These are phyloP conservation scores for Raddia distichophylla DNA, from an alignment of 176 grass and related monocot species.

Conservation along the genomic window DNA sequence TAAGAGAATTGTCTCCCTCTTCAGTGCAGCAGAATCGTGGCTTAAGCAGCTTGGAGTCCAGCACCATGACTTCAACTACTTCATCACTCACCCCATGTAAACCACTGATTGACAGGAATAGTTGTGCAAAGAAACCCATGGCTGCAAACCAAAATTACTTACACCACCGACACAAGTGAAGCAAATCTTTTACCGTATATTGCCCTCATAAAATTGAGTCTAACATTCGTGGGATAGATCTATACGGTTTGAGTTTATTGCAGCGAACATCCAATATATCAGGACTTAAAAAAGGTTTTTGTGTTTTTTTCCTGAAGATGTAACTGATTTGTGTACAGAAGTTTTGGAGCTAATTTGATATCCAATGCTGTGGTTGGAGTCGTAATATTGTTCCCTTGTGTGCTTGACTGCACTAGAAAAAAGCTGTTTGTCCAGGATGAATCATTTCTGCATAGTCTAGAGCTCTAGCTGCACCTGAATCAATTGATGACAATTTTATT, in stretches of 20 bases:
- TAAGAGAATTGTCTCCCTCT: conserved; percentile 56
- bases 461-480: conserved; percentile 31
- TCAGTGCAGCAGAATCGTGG: conserved; percentile 69
- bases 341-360: conserved; percentile 64
- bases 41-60: conserved; percentile 74
- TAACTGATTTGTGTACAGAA: conserved; percentile 57
- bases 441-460: neutral
- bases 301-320: conserved; percentile 51
- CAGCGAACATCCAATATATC: conserved; percentile 44
- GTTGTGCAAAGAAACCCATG: conserved; percentile 34
- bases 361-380: conserved; percentile 34
- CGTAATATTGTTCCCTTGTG: conserved; percentile 41
- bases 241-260: conserved; percentile 44
- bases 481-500: conserved; percentile 18
- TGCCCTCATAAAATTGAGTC: conserved; percentile 30
- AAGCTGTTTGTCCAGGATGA: conserved; percentile 6
- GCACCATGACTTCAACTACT: conserved; percentile 94
- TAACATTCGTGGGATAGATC: conserved; percentile 41
- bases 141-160: conserved; percentile 30
- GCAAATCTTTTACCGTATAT: conserved; percentile 23
- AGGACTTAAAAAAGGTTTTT: conserved; percentile 36
- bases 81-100: conserved; percentile 70
- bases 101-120: conserved; percentile 21
- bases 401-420: conserved; percentile 25
- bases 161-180: conserved; percentile 26